Percentiles rank a stretch among this genome's conserved stretches.
These are phyloP conservation scores for Cladosporium sp. DNA, from an alignment of 2,329 filamentous ascomycete species.

Conservation along the genomic window DNA sequence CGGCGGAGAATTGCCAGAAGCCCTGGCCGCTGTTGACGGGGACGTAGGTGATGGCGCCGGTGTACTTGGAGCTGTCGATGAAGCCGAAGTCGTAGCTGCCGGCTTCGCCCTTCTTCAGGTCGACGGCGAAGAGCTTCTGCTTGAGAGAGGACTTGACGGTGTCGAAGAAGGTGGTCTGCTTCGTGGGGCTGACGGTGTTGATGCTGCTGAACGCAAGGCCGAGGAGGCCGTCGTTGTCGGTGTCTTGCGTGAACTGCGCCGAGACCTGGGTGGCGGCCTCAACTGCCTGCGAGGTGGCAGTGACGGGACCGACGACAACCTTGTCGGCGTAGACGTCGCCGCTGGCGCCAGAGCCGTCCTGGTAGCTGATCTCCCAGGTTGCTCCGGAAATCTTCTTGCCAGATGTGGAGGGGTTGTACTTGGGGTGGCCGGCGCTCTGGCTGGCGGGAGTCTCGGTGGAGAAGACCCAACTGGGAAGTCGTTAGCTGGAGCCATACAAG, in stretches of 20 bases:
- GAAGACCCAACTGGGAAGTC: slow-evolving; percentile 62
- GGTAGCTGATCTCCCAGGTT: slow-evolving; percentile 65
- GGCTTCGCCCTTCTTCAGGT: slow-evolving; percentile 55
- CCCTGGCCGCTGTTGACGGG: slow-evolving; percentile 59
- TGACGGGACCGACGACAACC: slow-evolving; percentile 63
- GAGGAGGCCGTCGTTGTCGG: slow-evolving; percentile 60
- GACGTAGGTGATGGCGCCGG: slow-evolving; percentile 59
- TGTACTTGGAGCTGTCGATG: slow-evolving; percentile 59
- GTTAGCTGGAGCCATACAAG: neutral
- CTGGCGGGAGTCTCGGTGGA: slow-evolving; percentile 57
- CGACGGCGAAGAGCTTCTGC: slow-evolving; percentile 59
- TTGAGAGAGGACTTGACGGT: slow-evolving; percentile 56
- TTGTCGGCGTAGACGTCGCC: slow-evolving; percentile 68
- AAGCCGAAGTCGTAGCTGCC: slow-evolving; percentile 61
- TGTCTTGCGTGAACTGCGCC: slow-evolving; percentile 52
- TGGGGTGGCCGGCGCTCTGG: slow-evolving; percentile 56
- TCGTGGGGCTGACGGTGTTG: slow-evolving; percentile 57
- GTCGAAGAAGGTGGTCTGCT: slow-evolving; percentile 63
- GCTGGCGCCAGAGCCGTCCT: slow-evolving; percentile 63
- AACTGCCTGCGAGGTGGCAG: slow-evolving; percentile 63
- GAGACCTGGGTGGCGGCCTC: slow-evolving; percentile 65
- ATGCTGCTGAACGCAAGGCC: slow-evolving; percentile 62
- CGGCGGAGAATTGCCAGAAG: slow-evolving; percentile 64
- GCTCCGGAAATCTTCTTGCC: slow-evolving; percentile 51
- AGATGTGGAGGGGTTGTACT: slow-evolving; percentile 57